Conservation (phyloP, 345 rosid genomes). For the Eucalyptus victrix region DNA sequence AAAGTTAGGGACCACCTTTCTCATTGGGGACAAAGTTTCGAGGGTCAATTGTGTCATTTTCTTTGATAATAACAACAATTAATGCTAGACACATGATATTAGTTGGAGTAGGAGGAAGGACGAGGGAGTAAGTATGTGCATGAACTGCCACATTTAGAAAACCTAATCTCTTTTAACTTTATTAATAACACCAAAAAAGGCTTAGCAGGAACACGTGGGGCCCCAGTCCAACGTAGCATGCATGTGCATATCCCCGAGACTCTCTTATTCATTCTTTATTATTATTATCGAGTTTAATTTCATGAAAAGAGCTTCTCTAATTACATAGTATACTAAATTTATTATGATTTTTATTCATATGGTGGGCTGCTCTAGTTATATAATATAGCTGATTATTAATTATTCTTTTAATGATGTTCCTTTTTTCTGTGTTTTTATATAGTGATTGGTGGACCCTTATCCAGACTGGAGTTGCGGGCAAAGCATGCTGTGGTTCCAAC, state of each 20-base stretch:
- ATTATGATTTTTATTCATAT: not conserved
- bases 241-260: not conserved
- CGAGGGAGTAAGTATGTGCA: not conserved
- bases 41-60: not conserved
- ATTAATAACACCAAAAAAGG: not conserved
- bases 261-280: not conserved
- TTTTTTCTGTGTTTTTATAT: not conserved
- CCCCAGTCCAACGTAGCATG: not conserved
- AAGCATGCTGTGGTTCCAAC: not conserved
- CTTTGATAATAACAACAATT: not conserved
- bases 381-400: not conserved
- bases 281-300: not conserved
- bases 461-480: not conserved
- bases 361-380: not conserved
- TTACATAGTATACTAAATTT: not conserved
- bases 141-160: not conserved
- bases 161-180: not conserved
- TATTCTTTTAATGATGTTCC: not conserved
- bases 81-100: not conserved
- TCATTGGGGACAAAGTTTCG: no score
- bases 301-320: not conserved
- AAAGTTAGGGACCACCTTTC: accelerated
- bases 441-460: not conserved
- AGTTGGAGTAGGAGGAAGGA: not conserved
- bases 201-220: not conserved